Base-by-base conservation (phyloP, 1,139 yeast genomes). In the Saccharomycopsis hybrid region DNA sequence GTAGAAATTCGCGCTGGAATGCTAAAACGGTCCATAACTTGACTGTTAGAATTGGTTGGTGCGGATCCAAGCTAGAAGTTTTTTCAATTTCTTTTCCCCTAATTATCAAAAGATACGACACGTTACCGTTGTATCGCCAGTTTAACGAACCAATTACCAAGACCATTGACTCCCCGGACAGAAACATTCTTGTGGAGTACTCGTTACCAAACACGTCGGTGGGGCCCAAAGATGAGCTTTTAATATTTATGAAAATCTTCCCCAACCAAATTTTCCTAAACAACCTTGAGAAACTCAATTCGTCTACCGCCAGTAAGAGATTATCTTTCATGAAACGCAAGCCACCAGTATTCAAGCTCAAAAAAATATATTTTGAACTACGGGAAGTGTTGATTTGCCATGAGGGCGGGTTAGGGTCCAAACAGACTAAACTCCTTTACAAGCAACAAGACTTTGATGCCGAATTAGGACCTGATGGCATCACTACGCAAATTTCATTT, bases 81-180 rank as follows among this genome's bases (percentile, higher is more conserved):
- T 44, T 36, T 32, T 24, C 36, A 7, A 43, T 51, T 4, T 44
- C 49, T 33, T 76, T 77, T 58, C 79, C 81, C 0, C 62, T 77
- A 2, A 69, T 73, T 1, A 68, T 78, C 36, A 75, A 74, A 52
- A 58, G 71, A 18, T 78, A 74, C 60, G 82, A 77, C 58, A 69
- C 78, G 1, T 65, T 77, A 36, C 82, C 82, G 1, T 60, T 77
- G 5, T 77, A 76, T 56, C 63, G 81, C 29, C 80, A 77, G 59
- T 71, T 73, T 64, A 67, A 76, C 61, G 73, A 81, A 62, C 76
- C 83, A 18, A 63, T 70, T 36, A 58, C 69, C 50, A 72, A 73
- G 53, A 59, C 65, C 38, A 58, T 63, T 7, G 66, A 66, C 3
- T 68, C 78, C 1, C 58, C 62, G 11, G 79, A 76, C 56, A 66